Percentiles rank a stretch among this genome's conserved stretches.
phyloP scores from a whole-genome alignment of 208 protist species.

The Acanthamoeba divionensis region DNA sequence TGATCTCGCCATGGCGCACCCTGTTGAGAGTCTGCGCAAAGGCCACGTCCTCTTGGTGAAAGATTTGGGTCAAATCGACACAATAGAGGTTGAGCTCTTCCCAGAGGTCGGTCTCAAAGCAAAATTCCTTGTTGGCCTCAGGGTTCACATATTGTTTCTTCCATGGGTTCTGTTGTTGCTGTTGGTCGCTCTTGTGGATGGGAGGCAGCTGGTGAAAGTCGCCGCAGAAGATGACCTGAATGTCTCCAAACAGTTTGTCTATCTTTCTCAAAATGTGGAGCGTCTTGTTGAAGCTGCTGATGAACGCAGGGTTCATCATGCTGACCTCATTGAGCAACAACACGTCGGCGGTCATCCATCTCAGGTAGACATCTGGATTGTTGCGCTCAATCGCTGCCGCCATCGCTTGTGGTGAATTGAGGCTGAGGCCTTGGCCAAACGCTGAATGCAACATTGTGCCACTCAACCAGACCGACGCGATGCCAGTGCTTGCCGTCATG shows the following conservation, averaged over 20 bases:
- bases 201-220: slow-evolving; percentile 59
- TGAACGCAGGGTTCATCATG: slow-evolving; percentile 57
- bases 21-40: too few relatives aligned
- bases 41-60: too few relatives aligned
- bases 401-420: too few relatives aligned
- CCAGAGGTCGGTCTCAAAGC: too few relatives aligned
- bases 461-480: not conserved
- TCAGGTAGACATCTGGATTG: too few relatives aligned
- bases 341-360: not conserved
- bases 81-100: too few relatives aligned
- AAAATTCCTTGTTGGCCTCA: too few relatives aligned
- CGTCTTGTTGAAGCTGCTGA: slow-evolving; percentile 67
- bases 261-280: not conserved
- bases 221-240: slow-evolving; percentile 59
- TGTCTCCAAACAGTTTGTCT: slow-evolving; percentile 53
- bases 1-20: too few relatives aligned
- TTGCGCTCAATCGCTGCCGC: too few relatives aligned
- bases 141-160: too few relatives aligned
- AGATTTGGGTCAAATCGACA: too few relatives aligned
- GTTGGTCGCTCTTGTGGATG: not conserved
- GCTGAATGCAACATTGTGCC: not conserved
- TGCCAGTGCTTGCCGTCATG: not conserved
- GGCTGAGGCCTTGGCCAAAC: too few relatives aligned
- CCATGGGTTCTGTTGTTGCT: not conserved
- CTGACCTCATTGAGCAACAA: slow-evolving; percentile 71